phyloP scores from a whole-genome alignment of 331 rosid species.

The Pyrus hybrid region DNA sequence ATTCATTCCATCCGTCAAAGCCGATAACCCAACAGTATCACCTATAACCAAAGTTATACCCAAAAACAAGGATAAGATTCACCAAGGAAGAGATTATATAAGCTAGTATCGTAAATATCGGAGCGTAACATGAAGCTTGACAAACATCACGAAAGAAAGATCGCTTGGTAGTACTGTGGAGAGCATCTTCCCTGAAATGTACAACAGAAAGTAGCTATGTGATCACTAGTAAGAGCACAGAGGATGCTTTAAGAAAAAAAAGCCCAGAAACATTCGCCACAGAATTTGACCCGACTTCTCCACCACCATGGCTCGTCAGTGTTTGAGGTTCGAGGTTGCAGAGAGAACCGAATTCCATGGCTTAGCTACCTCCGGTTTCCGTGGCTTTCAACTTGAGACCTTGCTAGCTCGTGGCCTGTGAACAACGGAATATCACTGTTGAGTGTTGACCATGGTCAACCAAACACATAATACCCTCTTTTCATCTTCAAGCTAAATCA shows the following conservation, averaged over 20 bases:
- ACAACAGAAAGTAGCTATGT: background rate
- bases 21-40: background rate
- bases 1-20: background rate
- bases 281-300: background rate
- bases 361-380: background rate
- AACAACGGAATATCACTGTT: background rate
- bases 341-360: background rate
- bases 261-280: conserved; percentile 21
- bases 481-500: background rate
- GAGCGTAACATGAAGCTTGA: conserved; percentile 66
- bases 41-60: background rate
- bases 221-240: background rate
- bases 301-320: background rate
- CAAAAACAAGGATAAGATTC: background rate
- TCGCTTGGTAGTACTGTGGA: conserved; percentile 56
- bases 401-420: background rate
- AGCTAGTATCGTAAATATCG: background rate
- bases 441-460: background rate
- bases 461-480: background rate
- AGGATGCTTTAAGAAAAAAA: background rate
- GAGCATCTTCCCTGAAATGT: conserved; percentile 69
- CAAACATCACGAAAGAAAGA: conserved; percentile 66
- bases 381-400: background rate
- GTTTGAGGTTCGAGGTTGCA: background rate
- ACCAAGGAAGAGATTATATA: background rate